These are phyloP conservation scores for Irpex sp. DNA, from an alignment of 1,284 basidiomycete genomes.

Conservation along the genomic window DNA sequence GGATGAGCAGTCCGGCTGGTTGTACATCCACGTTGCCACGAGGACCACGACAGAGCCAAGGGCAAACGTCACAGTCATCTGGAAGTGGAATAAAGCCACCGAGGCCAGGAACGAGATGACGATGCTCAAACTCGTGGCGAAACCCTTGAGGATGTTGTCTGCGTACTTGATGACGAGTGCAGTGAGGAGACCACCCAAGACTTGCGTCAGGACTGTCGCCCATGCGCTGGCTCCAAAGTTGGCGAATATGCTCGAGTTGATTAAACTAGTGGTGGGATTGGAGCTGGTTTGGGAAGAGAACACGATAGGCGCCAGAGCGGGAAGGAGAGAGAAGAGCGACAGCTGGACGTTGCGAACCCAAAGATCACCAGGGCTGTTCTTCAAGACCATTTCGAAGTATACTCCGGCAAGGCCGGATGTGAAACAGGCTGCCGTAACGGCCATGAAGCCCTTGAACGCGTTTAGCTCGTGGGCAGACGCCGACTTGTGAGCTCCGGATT, in stretches of 20 bases:
- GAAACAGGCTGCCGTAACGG: slow-evolving; percentile 88
- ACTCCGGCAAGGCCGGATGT: slow-evolving; percentile 98
- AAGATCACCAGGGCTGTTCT: slow-evolving; percentile 82
- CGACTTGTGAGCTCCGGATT: slow-evolving; percentile 32
- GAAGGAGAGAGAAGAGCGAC: slow-evolving; percentile 89
- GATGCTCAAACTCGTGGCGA: slow-evolving; percentile 90
- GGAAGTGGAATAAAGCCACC: slow-evolving; percentile 83
- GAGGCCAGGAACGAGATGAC: slow-evolving; percentile 90
- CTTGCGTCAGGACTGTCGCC: slow-evolving; percentile 86
- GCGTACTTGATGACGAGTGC: slow-evolving; percentile 85
- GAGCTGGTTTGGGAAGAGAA: slow-evolving; percentile 28
- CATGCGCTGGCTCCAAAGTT: slow-evolving; percentile 90
- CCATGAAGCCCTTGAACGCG: slow-evolving; percentile 79
- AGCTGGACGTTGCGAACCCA: slow-evolving; percentile 98
- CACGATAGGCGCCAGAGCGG: slow-evolving; percentile 82
- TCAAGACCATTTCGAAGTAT: slow-evolving; percentile 98
- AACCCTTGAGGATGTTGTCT: slow-evolving; percentile 89
- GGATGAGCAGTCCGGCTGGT: slow-evolving; percentile 41
- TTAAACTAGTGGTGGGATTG: slow-evolving; percentile 1
- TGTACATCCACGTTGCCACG: slow-evolving; percentile 87
- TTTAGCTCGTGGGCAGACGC: slow-evolving; percentile 35
- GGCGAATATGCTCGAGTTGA: slow-evolving; percentile 41
- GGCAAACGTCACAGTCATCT: slow-evolving; percentile 80
- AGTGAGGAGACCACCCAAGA: slow-evolving; percentile 86
- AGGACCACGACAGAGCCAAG: slow-evolving; percentile 81